These are phyloP conservation scores for Stagonosporopsis tanaceti DNA, from an alignment of 2,329 filamentous ascomycete species.

Conservation along the genomic window DNA sequence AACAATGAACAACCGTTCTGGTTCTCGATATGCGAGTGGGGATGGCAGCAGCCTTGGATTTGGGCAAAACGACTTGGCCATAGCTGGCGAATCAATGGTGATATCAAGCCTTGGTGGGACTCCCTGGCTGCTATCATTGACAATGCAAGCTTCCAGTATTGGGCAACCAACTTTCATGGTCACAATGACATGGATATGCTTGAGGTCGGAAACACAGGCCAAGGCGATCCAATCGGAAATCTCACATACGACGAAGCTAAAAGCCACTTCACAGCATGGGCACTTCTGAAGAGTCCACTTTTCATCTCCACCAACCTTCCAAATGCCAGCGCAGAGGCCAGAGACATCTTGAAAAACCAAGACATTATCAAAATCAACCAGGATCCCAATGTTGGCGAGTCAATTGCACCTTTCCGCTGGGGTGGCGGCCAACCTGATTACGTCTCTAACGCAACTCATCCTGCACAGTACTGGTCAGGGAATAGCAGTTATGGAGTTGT, in stretches of 20 bases:
- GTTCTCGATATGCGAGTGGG: conserved; percentile 44
- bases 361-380: conserved; percentile 55
- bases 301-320: conserved; percentile 53
- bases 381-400: conserved; percentile 50
- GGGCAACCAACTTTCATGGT: conserved; percentile 48
- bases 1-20: conserved; percentile 35
- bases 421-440: conserved; percentile 57
- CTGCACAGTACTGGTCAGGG: conserved; percentile 31
- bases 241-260: conserved; percentile 40
- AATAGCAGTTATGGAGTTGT: conserved; percentile 24
- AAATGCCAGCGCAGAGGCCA: conserved; percentile 45
- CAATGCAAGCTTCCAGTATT: conserved; percentile 31
- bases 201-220: conserved; percentile 44
- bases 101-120: conserved; percentile 35
- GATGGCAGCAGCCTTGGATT: conserved; percentile 30
- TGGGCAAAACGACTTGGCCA: conserved; percentile 39
- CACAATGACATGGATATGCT: conserved; percentile 52
- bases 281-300: conserved; percentile 52
- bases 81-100: conserved; percentile 37
- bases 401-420: conserved; percentile 51
- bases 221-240: conserved; percentile 38
- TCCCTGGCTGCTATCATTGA: conserved; percentile 34
- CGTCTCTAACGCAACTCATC: conserved; percentile 53
- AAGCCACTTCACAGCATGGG: conserved; percentile 50
- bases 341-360: conserved; percentile 50